Evolutionary conservation across 1,284 basidiomycete species (phyloP), one percentile per base, ranked within the genome.

Genomic region (Trichosporon asahii): DNA sequence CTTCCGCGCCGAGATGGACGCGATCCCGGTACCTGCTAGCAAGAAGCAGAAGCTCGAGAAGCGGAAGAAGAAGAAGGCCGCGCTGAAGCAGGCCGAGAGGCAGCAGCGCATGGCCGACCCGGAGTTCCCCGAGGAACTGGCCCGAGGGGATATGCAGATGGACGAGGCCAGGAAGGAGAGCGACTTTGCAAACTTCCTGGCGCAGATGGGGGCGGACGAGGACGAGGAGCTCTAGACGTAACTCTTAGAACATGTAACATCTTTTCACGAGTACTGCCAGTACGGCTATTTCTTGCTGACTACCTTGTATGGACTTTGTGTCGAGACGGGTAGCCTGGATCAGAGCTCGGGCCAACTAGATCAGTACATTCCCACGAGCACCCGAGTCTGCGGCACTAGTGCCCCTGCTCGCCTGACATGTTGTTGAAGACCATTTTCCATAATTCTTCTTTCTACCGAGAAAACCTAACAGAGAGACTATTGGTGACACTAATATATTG

Each of bases 111-210:
- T n/a, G 14, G 57, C 15, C 3, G 57, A 61, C 46, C 64, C 63
- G 55, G 65, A 61, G 57, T 61, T 61, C 57, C 57, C 57, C 14
- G 71, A 66, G n/a, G 75, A 78, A 65, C 68, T 63, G 64, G 76
- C 75, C 21, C 15, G 6, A 12, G 21, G 8, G 21, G 46, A 21
- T 12, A 53, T 53, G 49, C 18, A 53, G 9, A 53, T 53, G 49
- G 49, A 53, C 49, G 21, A 11, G 8, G 49, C 49, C 3, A 53
- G 49, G 72, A 81, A 81, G 74, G 83, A 83, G 73, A 70, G 73
- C 25, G 83, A 84, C 31, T 84, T 84, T 76, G 82, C 80, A 21
- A 79, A 72, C 61, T 84, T 84, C 75, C 75, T 84, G 64, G 73
- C 80, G 25, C 77, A 73, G 29, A 79, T 83, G 65, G 81, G 81